Evolutionary conservation across 805 yeast genomes (phyloP), one percentile per base, ranked within the genome.

Genomic region (Candida ovalis): DNA sequence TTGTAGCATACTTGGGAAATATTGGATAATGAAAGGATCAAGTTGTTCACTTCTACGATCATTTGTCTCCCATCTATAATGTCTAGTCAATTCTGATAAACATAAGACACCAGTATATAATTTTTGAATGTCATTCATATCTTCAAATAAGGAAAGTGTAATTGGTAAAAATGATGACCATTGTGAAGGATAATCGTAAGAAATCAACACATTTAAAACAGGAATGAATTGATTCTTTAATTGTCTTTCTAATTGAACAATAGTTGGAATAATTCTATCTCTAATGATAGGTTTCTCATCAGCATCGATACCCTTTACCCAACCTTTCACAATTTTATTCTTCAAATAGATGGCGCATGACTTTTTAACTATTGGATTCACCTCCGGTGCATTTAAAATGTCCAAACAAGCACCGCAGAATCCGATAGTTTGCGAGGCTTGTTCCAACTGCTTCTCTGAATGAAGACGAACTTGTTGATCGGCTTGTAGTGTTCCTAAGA

Each of bases 331-430:
- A 17, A 90, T 74, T 47, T 82, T 74, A 66, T 92, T 94, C 63
- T 92, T 92, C 69, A 92, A 81, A 66, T 82, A 91, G 22, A 92
- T 84, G 0, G 95, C 94, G 24, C 96, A 87, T 8, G 96, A 89
- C 48, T 81, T 75, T 57, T 84, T 80, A 44, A 88, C 77, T 25
- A 75, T 77, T 1, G 75, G 72, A 18, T 80, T 71, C 10, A 78
- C 81, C 17, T 75, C 78, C 6, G 68, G 67, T 19, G 80, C 77
- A 17, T 76, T 63, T 18, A 89, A 74, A 44, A 90, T 84, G 61
- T 88, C 92, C 42, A 92, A 70, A 64, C 96, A 87, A 1, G 92
- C 91, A 4, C 86, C 86, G 36, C 88, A 69, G 61, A 91, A 91
- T 4, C 96, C 96, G 1, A 86, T 80, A 3, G 75, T 64, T 25